Percentiles rank a stretch among this genome's conserved stretches.
Evolutionary conservation across 1,284 basidiomycete species (phyloP).

Genomic region (Pseudozyma thailandica): DNA sequence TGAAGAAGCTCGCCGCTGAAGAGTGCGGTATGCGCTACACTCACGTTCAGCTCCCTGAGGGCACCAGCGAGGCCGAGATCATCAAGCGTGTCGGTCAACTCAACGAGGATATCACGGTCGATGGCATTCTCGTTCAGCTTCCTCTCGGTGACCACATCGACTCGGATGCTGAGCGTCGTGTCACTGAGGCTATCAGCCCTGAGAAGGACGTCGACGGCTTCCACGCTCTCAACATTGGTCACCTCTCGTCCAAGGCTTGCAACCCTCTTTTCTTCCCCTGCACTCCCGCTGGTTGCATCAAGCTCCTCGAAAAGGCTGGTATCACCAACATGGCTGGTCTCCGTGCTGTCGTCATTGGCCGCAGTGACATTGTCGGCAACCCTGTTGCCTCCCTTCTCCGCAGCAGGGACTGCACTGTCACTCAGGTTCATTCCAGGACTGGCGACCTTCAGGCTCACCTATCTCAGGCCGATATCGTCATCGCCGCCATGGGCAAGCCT

Average conservation of each 20-base stretch:
- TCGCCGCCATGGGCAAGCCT: conserved; percentile 91
- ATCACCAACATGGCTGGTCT: conserved; percentile 72
- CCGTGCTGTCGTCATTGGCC: conserved; percentile 90
- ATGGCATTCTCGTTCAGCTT: conserved; percentile 96
- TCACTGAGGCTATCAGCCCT: conserved; percentile 93
- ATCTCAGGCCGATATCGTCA: conserved; percentile 86
- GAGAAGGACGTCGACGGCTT: conserved; percentile 99
- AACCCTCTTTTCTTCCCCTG: conserved; percentile 92
- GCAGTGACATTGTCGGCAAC: conserved; percentile 97
- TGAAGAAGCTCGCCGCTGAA: conserved; percentile 95
- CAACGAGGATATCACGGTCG: conserved; percentile 84
- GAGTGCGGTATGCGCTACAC: conserved; percentile 91
- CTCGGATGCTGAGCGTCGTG: conserved; percentile 84
- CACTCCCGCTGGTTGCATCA: conserved; percentile 92
- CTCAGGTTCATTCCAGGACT: conserved; percentile 94
- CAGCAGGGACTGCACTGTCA: conserved; percentile 92
- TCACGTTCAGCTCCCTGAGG: conserved; percentile 78
- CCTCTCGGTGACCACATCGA: conserved; percentile 88
- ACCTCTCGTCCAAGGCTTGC: conserved; percentile 88
- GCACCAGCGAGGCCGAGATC: conserved; percentile 80
- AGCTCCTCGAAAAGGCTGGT: conserved; percentile 85
- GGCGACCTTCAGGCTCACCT: conserved; percentile 79
- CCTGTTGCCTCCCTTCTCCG: conserved; percentile 91
- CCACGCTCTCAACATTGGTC: conserved; percentile 98
- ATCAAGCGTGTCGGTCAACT: conserved; percentile 81